These are phyloP conservation scores for Leishmania lainsoni DNA, from an alignment of 208 protist genomes.

Conservation along the genomic window DNA sequence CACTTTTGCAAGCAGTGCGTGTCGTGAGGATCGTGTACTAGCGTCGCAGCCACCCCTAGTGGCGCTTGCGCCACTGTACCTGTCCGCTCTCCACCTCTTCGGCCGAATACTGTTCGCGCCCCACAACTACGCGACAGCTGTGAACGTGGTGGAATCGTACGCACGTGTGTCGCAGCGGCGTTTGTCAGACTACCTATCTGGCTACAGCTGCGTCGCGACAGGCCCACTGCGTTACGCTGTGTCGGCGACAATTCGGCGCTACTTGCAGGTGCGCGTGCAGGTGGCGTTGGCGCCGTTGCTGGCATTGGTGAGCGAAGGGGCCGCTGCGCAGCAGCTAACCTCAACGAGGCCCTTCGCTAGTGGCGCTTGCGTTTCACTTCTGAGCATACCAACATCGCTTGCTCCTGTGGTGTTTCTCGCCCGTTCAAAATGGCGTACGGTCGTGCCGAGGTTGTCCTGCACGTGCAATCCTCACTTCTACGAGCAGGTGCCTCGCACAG, in stretches of 20 bases:
- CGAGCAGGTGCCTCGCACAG: slow-evolving; percentile 49
- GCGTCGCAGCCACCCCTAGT: slow-evolving; percentile 19
- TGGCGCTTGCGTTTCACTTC: neutral
- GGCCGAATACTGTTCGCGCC: slow-evolving; percentile 41
- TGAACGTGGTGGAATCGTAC: slow-evolving; percentile 42
- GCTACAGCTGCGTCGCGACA: slow-evolving; percentile 51
- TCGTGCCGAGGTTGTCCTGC: slow-evolving; percentile 55
- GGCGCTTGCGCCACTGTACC: slow-evolving; percentile 26
- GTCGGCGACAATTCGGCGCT: slow-evolving; percentile 55
- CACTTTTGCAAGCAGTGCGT: slow-evolving; percentile 36
- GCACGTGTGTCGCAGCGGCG: neutral
- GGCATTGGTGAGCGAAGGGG: neutral
- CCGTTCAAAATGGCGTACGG: slow-evolving; percentile 36
- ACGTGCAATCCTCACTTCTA: slow-evolving; percentile 60
- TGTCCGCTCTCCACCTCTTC: slow-evolving; percentile 28
- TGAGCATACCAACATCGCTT: neutral
- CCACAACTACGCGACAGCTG: slow-evolving; percentile 48
- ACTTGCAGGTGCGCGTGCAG: slow-evolving; percentile 50
- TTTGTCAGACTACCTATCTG: slow-evolving; percentile 48
- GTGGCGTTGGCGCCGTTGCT: slow-evolving; percentile 51
- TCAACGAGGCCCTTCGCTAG: neutral
- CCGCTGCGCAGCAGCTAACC: neutral
- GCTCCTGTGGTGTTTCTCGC: slow-evolving; percentile 17
- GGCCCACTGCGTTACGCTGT: slow-evolving; percentile 67
- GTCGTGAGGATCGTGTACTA: slow-evolving; percentile 22